Percentiles rank a stretch among this genome's conserved stretches.
Evolutionary conservation across 2,329 filamentous ascomycete genomes (phyloP).

Genomic region (Colletotrichum lupini): DNA sequence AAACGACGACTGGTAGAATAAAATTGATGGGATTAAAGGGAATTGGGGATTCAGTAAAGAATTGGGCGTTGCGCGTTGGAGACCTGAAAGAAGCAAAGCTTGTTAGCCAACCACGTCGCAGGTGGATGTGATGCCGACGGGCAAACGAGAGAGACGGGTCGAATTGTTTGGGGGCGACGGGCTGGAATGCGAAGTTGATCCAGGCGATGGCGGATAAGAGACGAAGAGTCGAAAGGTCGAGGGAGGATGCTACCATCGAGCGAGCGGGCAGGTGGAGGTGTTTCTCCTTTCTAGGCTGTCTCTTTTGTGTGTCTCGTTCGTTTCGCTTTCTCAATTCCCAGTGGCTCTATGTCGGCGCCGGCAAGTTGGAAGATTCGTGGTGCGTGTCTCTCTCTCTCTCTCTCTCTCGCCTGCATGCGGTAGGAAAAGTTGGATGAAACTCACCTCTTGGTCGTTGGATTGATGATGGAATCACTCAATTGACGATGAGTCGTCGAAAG

Average conservation of each 20-base stretch:
- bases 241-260: constrained; percentile 11
- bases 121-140: constrained; percentile 7
- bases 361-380: neutral
- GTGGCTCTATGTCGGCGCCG: constrained; percentile 20
- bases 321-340: constrained; percentile 19
- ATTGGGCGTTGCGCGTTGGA: constrained; percentile 18
- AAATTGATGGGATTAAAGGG: constrained; percentile 28
- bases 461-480: constrained; percentile 24
- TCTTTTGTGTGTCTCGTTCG: constrained; percentile 27
- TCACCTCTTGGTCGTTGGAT: constrained; percentile 22
- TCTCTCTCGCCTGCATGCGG: constrained; percentile 7
- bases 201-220: constrained; percentile 11
- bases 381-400: neutral
- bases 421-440: neutral
- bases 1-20: constrained; percentile 20
- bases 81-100: constrained; percentile 5
- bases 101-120: constrained; percentile 30
- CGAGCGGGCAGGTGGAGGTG: neutral
- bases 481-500: constrained; percentile 24
- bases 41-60: constrained; percentile 13
- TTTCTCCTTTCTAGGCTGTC: constrained; percentile 15
- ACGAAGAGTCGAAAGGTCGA: constrained; percentile 14
- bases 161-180: constrained; percentile 22
- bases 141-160: constrained; percentile 15
- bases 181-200: constrained; percentile 28